Conservation (phyloP, 352 stramenopile genomes). For the Globisporangium orthogonon region DNA sequence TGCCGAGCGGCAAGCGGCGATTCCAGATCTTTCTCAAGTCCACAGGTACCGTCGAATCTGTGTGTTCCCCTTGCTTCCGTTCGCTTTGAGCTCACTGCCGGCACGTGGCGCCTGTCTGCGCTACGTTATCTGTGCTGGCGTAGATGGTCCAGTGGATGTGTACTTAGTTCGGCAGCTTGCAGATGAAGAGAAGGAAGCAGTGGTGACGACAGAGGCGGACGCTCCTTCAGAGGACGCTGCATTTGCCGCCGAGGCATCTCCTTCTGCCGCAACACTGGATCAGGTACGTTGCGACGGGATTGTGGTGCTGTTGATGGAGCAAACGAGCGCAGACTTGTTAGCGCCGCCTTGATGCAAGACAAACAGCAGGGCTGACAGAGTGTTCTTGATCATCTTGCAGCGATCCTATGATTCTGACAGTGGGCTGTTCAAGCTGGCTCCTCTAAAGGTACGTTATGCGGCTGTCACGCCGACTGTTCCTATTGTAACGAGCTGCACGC, state of each 20-base stretch:
- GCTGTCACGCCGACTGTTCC: background rate
- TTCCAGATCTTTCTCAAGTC: slow-evolving; percentile 95
- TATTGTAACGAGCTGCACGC: background rate
- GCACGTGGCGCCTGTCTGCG: background rate
- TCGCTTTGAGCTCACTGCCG: background rate
- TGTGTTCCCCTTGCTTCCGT: background rate
- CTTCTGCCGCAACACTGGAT: slow-evolving; percentile 38
- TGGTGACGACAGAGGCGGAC: slow-evolving; percentile 3
- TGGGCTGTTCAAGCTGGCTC: slow-evolving; percentile 79
- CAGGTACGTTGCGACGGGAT: slow-evolving; percentile 27
- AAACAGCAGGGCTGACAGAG: background rate
- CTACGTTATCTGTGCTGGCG: background rate
- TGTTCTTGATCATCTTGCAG: slow-evolving; percentile 12
- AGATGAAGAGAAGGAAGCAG: slow-evolving; percentile 28
- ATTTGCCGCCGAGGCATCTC: slow-evolving; percentile 14
- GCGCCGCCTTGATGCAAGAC: background rate
- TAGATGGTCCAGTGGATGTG: slow-evolving; percentile 86
- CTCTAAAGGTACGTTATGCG: slow-evolving; percentile 54
- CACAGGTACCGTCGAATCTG: slow-evolving; percentile 31
- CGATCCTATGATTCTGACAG: slow-evolving; percentile 81
- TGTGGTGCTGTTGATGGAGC: background rate
- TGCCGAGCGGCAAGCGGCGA: slow-evolving; percentile 76
- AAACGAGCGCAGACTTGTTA: background rate
- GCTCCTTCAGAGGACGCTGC: slow-evolving; percentile 4
- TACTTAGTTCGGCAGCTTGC: slow-evolving; percentile 78